These are phyloP conservation scores for Uronychia setigera DNA, from an alignment of 73 alveolate genomes.

Conservation along the genomic window DNA sequence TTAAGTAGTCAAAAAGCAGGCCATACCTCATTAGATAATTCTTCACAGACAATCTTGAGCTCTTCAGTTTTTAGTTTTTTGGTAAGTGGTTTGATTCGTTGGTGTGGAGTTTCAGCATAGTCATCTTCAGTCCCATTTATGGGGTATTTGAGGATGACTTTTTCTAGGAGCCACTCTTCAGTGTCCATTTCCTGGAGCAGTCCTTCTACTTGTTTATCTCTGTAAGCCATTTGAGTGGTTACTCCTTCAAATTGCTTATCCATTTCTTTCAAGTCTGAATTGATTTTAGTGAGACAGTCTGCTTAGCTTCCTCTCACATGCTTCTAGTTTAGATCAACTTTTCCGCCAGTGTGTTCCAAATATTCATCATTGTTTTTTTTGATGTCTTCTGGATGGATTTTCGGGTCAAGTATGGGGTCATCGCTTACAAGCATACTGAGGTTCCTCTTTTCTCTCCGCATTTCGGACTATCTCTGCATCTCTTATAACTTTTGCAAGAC, in stretches of 20 bases:
- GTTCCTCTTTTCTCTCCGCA: no score
- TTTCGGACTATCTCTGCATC: no score
- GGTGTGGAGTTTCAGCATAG: background rate
- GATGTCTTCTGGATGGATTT: no score
- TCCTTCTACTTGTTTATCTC: background rate
- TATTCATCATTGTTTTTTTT: no score
- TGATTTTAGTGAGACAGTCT: background rate
- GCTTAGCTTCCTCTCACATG: background rate
- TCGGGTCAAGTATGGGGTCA: no score
- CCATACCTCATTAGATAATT: background rate
- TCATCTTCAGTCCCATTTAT: background rate
- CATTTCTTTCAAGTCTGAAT: background rate
- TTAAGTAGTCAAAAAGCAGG: background rate
- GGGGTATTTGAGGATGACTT: background rate
- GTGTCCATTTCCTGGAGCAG: background rate
- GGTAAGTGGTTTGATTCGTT: background rate
- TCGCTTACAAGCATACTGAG: no score
- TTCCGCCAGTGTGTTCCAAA: no score
- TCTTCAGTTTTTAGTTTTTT: background rate
- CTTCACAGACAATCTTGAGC: background rate
- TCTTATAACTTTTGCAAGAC: no score
- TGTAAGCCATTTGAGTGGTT: background rate
- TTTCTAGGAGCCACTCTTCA: background rate
- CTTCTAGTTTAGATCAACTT: background rate
- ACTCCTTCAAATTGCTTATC: background rate